A percentile compares a stretch with the other conserved stretches of the same genome.
Conservation (phyloP, 345 rosid genomes). For the Noccaea bulbosa region DNA sequence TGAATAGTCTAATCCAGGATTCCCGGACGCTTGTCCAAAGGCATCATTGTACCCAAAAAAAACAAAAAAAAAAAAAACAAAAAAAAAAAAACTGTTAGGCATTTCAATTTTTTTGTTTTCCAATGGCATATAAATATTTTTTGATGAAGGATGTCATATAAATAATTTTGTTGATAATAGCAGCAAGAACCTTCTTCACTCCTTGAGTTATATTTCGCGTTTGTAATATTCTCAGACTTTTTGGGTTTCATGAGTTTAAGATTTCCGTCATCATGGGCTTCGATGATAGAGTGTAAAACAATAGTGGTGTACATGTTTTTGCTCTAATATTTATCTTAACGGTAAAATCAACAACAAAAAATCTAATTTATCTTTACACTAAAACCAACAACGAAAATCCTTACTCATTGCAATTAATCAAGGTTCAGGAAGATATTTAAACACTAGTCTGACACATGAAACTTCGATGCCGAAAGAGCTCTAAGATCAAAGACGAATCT, state of each 20-base stretch:
- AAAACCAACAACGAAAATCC: background rate
- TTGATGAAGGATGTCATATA: background rate
- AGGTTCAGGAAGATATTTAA: conserved; percentile 2
- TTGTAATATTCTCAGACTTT: background rate
- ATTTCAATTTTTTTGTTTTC: background rate
- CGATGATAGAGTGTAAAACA: background rate
- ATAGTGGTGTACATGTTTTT: background rate
- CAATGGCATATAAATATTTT: background rate
- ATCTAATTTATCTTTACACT: background rate
- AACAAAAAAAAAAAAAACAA: background rate
- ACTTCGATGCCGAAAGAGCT: conserved; percentile 46
- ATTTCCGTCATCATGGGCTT: background rate
- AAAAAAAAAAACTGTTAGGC: background rate
- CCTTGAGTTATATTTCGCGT: background rate
- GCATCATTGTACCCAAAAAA: conserved; percentile 17
- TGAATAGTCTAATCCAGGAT: conserved; percentile 34
- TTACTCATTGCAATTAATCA: background rate
- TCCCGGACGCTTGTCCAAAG: conserved; percentile 39
- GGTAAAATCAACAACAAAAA: too few species aligned
- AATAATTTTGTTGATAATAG: too few species aligned
- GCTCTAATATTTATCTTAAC: background rate
- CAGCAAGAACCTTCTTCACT: background rate
- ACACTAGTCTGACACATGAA: conserved; percentile 44
- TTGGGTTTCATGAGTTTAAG: conserved; percentile 5
- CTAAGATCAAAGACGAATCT: conserved; percentile 42